Evolutionary conservation across 257 asterid genomes (phyloP).

Genomic region (Solanum chmielewskii): DNA sequence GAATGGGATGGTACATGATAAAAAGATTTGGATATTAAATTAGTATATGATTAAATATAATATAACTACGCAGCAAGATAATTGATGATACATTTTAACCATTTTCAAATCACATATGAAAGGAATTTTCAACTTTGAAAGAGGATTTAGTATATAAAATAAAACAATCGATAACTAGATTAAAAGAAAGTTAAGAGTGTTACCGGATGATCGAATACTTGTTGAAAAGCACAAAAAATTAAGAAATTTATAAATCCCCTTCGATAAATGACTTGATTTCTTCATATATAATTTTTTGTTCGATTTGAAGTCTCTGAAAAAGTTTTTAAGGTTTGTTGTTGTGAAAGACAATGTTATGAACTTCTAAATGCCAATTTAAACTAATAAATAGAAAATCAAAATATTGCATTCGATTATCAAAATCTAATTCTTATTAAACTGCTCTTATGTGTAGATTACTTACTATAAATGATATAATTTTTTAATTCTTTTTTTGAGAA

Average conservation of each 20-base stretch:
- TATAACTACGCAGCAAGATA: background rate
- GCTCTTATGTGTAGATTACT: constrained; percentile 30
- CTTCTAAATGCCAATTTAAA: constrained; percentile 11
- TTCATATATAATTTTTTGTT: constrained; percentile 26
- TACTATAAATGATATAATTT: constrained; percentile 1
- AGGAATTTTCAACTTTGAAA: background rate
- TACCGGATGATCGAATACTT: background rate
- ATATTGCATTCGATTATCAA: constrained; percentile 12
- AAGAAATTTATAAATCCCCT: constrained; percentile 56
- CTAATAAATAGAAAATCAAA: background rate
- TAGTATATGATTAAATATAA: background rate
- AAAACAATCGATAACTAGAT: background rate
- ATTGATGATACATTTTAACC: background rate
- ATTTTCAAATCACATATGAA: background rate
- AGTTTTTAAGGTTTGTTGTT: constrained; percentile 23
- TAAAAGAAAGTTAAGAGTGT: background rate
- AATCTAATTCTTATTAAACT: constrained; percentile 9
- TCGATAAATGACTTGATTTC: constrained; percentile 27
- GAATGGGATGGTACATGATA: background rate
- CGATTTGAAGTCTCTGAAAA: background rate
- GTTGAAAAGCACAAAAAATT: constrained; percentile 52
- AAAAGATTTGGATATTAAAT: background rate
- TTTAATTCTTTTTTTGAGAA: background rate
- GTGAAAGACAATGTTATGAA: constrained; percentile 45
- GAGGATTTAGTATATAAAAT: background rate